These are phyloP conservation scores for Venturia effusa DNA, from an alignment of 2,329 filamentous ascomycete genomes.

Conservation along the genomic window DNA sequence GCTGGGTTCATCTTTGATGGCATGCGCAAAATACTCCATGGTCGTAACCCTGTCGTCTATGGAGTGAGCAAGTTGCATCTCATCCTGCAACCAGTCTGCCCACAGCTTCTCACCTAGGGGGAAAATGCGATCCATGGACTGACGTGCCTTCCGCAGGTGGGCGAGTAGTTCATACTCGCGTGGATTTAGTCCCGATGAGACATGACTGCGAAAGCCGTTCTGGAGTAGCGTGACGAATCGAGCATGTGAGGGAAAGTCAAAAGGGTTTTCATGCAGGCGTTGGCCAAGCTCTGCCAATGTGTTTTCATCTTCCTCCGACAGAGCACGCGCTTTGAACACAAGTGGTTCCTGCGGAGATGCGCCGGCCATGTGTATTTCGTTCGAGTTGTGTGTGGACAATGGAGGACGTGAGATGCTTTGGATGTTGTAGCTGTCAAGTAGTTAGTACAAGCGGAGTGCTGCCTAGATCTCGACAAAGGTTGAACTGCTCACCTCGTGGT, in stretches of 20 bases:
- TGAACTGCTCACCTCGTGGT: conserved; percentile 5
- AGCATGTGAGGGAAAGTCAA: conserved; percentile 38
- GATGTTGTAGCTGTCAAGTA: conserved; percentile 13
- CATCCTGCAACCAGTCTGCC: conserved; percentile 67
- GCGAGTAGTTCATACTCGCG: conserved; percentile 33
- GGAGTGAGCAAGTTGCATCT: conserved; percentile 48
- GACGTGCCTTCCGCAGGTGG: conserved; percentile 39
- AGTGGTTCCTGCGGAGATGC: conserved; percentile 30
- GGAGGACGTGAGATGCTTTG: conserved; percentile 24
- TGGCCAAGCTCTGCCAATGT: conserved; percentile 33
- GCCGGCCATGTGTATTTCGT: conserved; percentile 37
- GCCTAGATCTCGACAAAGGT: not conserved
- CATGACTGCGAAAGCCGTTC: conserved; percentile 35
- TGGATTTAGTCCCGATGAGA: conserved; percentile 24
- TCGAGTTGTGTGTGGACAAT: conserved; percentile 32
- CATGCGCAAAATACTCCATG: conserved; percentile 61
- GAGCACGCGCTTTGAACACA: conserved; percentile 29
- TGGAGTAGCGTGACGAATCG: conserved; percentile 37
- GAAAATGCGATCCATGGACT: conserved; percentile 51
- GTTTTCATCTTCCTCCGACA: conserved; percentile 33
- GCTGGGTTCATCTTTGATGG: conserved; percentile 59
- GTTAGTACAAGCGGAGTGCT: not conserved
- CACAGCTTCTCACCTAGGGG: conserved; percentile 68
- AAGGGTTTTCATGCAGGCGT: conserved; percentile 35
- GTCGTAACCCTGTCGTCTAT: conserved; percentile 58